phyloP scores from a whole-genome alignment of 768 basidiomycete genomes.

The Podaxis sp. region DNA sequence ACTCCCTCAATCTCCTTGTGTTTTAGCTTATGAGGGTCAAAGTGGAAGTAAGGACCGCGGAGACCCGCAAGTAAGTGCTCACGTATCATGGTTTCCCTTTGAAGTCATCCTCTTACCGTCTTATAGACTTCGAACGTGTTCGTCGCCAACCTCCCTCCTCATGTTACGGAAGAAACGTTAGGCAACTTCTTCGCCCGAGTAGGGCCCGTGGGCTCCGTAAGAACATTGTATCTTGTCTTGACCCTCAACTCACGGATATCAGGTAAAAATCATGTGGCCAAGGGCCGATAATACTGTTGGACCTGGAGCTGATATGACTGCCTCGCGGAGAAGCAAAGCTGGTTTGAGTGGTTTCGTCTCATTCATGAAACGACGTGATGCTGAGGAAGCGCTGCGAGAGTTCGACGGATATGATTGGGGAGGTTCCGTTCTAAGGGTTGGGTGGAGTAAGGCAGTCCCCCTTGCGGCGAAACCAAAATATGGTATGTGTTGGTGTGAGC shows the following conservation, averaged over 20 bases:
- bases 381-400: slow-evolving; percentile 83
- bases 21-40: slow-evolving; percentile 76
- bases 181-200: slow-evolving; percentile 88
- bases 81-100: not conserved
- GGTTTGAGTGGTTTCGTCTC: slow-evolving; percentile 96
- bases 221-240: slow-evolving; percentile 16
- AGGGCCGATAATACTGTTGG: slow-evolving; percentile 66
- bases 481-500: slow-evolving; percentile 39
- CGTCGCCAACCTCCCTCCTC: slow-evolving; percentile 87
- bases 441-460: slow-evolving; percentile 97
- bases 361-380: slow-evolving; percentile 90
- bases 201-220: slow-evolving; percentile 90
- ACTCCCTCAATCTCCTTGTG: not conserved
- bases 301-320: slow-evolving; percentile 73
- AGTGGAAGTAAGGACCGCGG: slow-evolving; percentile 87
- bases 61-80: slow-evolving; percentile 70
- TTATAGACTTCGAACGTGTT: slow-evolving; percentile 89
- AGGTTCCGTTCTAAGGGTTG: slow-evolving; percentile 79
- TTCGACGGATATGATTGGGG: slow-evolving; percentile 96
- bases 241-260: not conserved
- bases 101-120: not conserved
- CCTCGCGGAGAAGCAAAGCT: slow-evolving; percentile 61
- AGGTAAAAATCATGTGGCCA: slow-evolving; percentile 99
- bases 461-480: slow-evolving; percentile 77
- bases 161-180: slow-evolving; percentile 80